Percentiles rank a stretch among this genome's conserved stretches.
phyloP scores from a whole-genome alignment of 352 stramenopile genomes.

The Globisporangium perplexum region DNA sequence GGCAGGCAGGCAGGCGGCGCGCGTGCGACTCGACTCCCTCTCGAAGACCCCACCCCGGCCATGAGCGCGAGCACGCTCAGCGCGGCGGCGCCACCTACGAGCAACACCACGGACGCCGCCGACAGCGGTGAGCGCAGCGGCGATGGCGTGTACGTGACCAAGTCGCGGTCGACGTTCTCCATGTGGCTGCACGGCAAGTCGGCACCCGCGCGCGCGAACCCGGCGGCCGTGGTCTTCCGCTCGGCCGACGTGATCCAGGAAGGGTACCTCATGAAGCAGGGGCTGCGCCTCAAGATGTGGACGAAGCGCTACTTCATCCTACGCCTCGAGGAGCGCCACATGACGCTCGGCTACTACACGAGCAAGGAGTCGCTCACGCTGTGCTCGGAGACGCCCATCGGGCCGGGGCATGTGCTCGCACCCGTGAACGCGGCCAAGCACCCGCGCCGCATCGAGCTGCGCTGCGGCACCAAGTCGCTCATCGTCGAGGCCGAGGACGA shows the following conservation, averaged over 20 bases:
- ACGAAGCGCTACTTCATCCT: conserved; percentile 84
- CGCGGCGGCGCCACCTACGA: too few species aligned
- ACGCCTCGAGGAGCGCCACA: conserved; percentile 81
- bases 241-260: conserved; percentile 83
- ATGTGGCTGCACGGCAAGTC: conserved; percentile 84
- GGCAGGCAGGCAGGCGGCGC: too few species aligned
- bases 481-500: conserved; percentile 70
- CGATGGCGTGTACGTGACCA: conserved; percentile 83
- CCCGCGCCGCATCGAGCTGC: conserved; percentile 58
- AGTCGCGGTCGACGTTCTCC: conserved; percentile 79
- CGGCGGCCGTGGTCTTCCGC: conserved; percentile 57
- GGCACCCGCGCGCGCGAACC: conserved; percentile 33
- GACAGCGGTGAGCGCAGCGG: conserved; percentile 12
- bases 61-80: too few species aligned
- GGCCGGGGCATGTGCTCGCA: conserved; percentile 49
- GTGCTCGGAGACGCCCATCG: conserved; percentile 81
- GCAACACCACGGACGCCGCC: conserved; percentile 6
- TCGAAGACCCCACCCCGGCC: too few species aligned
- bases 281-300: conserved; percentile 74
- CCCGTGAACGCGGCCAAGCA: conserved; percentile 45
- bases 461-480: conserved; percentile 67
- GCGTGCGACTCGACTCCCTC: too few species aligned
- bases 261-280: conserved; percentile 82
- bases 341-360: conserved; percentile 85
- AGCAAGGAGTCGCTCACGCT: conserved; percentile 76